phyloP scores from a whole-genome alignment of 306 rosid species.

The Leucaena leucocephala region DNA sequence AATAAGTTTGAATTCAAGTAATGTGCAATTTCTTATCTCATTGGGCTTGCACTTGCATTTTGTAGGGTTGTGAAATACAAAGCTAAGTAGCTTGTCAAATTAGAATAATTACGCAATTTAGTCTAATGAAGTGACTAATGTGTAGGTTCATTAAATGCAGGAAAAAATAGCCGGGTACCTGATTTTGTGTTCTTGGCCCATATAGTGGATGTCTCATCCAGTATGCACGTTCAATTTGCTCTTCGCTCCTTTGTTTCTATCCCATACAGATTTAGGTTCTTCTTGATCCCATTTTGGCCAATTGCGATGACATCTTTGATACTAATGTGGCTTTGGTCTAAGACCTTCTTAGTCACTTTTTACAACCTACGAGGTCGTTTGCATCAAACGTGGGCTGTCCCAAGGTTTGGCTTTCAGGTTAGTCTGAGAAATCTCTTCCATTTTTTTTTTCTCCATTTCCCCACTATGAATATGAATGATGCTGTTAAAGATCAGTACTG shows the following conservation, averaged over 20 bases:
- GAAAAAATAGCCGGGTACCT: constrained; percentile 52
- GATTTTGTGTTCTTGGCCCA: constrained; percentile 93
- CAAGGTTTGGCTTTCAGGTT: constrained; percentile 90
- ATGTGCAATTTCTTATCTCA: not conserved
- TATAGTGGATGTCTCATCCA: constrained; percentile 72
- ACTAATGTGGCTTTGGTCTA: constrained; percentile 81
- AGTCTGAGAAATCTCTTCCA: not conserved
- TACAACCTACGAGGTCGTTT: constrained; percentile 67
- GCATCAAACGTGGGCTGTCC: constrained; percentile 94
- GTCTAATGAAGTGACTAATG: not conserved
- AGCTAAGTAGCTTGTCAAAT: not conserved
- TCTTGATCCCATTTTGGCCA: constrained; percentile 52
- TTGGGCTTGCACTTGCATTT: not conserved
- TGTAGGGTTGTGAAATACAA: not conserved
- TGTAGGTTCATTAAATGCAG: constrained; percentile 46
- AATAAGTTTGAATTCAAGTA: constrained; percentile 65
- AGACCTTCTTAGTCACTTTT: constrained; percentile 60
- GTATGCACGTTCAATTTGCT: constrained; percentile 62
- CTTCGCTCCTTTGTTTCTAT: constrained; percentile 57
- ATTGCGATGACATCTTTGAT: constrained; percentile 38
- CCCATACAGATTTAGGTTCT: constrained; percentile 57
- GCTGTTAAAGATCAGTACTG: not conserved
- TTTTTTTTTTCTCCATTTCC: not conserved
- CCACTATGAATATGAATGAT: not conserved
- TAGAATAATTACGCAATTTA: not conserved